A percentile compares a stretch with the other conserved stretches of the same genome.
Evolutionary conservation across 2,329 filamentous ascomycete species (phyloP).

Genomic region (Fusarium sp.): DNA sequence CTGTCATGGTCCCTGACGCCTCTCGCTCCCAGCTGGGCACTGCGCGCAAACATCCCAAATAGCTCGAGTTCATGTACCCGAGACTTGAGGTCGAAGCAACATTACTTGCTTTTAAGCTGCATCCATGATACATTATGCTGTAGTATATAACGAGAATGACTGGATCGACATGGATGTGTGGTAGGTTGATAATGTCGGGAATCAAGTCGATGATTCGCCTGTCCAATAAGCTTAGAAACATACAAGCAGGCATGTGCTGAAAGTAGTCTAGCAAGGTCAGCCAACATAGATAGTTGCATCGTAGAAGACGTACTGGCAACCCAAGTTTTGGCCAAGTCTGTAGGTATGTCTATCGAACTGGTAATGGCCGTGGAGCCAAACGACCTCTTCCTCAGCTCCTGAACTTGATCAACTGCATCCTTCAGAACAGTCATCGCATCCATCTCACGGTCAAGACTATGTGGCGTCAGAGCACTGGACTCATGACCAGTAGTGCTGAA

Average conservation of each 20-base stretch:
- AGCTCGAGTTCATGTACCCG: conserved; percentile 39
- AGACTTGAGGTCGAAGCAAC: conserved; percentile 9
- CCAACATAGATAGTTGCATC: too few relatives aligned
- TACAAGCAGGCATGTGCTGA: conserved; percentile 42
- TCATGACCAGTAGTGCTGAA: conserved; percentile 8
- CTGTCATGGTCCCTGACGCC: conserved; percentile 44
- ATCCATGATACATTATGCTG: conserved; percentile 44
- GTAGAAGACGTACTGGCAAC: conserved; percentile 34
- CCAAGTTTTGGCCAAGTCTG: conserved; percentile 43
- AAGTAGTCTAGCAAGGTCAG: conserved; percentile 39
- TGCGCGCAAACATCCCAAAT: conserved; percentile 44
- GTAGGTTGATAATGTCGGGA: conserved; percentile 43
- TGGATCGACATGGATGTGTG: conserved; percentile 45
- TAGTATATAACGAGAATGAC: conserved; percentile 46
- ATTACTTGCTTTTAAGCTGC: conserved; percentile 36
- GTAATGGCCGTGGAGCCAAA: conserved; percentile 37
- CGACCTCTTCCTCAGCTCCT: conserved; percentile 36
- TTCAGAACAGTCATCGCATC: conserved; percentile 43
- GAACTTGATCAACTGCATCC: conserved; percentile 43
- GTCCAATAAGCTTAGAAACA: conserved; percentile 44
- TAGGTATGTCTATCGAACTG: conserved; percentile 38
- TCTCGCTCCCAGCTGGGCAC: conserved; percentile 45
- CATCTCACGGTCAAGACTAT: conserved; percentile 10
- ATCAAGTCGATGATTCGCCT: conserved; percentile 43
- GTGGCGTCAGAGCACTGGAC: conserved; percentile 9